Evolutionary conservation across 805 yeast genomes (phyloP), one percentile per base, ranked within the genome.

Genomic region (Hanseniaspora guilliermondii): DNA sequence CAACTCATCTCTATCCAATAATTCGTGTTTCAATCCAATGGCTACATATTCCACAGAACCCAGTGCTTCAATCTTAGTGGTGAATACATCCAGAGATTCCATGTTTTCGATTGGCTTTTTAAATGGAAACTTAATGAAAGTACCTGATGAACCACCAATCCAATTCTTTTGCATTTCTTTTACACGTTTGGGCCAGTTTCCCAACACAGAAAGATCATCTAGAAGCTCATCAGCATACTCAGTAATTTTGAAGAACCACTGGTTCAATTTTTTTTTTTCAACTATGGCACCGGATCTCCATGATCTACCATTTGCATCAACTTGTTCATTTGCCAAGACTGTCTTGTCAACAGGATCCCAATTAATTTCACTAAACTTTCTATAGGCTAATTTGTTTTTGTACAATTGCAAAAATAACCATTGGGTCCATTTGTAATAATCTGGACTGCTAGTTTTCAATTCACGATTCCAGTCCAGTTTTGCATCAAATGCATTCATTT

Each of bases 341-440:
- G 98, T 93, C 59, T 83, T 78, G 62, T 93, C 98, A 0, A 93
- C 78, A 0, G 98, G 98, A 68, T 93, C 98, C 98, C 98, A 93
- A 64, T 93, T 93, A 56, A 93, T 93, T 60, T 83, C 88, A 0
- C 96, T 95, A 47, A 81, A 80, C 47, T 83, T 82, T 59, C 89
- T 75, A 63, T 93, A 91, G 0, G 97, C 97, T 49, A 87, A 69
- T 0, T 95, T 95, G 47, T 81, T 74, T 60, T 87, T 78, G 65
- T 75, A 78, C 53, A 93, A 64, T 63, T 85, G 72, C 27, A 87
- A 66, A 61, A 93, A 93, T 21, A 93, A 76, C 71, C 81, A 78
- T 65, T 93, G 98, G 0, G 97, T 91, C 83, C 94, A 89, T 62
- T 80, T 83, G 69, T 93, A 93, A 66, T 89, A 93, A 2, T 83